These are phyloP conservation scores for Fusarium protoensiforme DNA, from an alignment of 2,329 filamentous ascomycete species.

Conservation along the genomic window DNA sequence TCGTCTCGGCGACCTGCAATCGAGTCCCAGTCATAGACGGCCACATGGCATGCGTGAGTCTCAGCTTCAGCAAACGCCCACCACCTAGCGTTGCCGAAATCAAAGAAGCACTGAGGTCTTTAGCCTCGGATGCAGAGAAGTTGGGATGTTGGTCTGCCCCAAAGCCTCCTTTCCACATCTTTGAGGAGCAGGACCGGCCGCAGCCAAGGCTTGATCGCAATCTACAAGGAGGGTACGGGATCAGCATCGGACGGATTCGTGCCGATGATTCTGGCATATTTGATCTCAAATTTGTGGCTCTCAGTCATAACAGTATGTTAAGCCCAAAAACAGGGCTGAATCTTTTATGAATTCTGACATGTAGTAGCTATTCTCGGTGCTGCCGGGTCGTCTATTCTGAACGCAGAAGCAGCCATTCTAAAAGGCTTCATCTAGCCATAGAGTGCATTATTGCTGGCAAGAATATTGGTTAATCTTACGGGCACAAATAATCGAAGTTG, in stretches of 20 bases:
- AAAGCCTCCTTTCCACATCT: slow-evolving; percentile 81
- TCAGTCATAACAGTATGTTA: slow-evolving; percentile 80
- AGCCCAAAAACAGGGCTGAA: background rate
- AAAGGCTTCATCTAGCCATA: slow-evolving; percentile 79
- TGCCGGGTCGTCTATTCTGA: slow-evolving; percentile 92
- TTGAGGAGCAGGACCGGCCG: slow-evolving; percentile 81
- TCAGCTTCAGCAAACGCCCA: slow-evolving; percentile 81
- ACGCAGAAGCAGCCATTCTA: slow-evolving; percentile 90
- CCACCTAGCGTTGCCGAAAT: slow-evolving; percentile 79
- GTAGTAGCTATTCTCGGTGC: slow-evolving; percentile 85
- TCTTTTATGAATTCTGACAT: background rate
- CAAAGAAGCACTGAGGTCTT: slow-evolving; percentile 81
- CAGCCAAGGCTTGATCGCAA: slow-evolving; percentile 93
- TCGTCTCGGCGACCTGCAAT: slow-evolving; percentile 89
- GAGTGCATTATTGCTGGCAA: background rate
- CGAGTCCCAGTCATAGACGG: slow-evolving; percentile 95
- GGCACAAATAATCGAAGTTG: background rate
- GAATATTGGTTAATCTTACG: background rate
- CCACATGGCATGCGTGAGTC: slow-evolving; percentile 90
- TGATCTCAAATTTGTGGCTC: slow-evolving; percentile 92
- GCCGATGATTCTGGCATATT: slow-evolving; percentile 91
- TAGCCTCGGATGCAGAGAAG: slow-evolving; percentile 82
- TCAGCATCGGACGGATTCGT: slow-evolving; percentile 87
- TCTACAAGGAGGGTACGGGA: slow-evolving; percentile 85
- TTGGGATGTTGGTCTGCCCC: slow-evolving; percentile 91